Evolutionary conservation across 148 eudicot genomes (phyloP), one percentile per base, ranked within the genome.

Genomic region (Vaccinium darrowii): DNA sequence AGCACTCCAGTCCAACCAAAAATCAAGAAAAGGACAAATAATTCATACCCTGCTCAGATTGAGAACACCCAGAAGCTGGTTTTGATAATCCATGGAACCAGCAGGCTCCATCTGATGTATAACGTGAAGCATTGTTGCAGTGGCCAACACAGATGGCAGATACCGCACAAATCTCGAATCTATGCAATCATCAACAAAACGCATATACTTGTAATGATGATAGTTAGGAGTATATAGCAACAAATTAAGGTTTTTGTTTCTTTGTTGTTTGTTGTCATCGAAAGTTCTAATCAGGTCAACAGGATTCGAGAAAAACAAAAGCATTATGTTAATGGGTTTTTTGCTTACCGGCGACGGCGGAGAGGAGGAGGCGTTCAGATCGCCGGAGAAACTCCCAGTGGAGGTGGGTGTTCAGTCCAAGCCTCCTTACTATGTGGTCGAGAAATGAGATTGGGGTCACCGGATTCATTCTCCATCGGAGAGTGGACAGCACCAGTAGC

Each of bases 401-500:
- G 36, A 92, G 85, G 73, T 91, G 89, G 88, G 81, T 87, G 63
- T 90, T 94, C 36, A 94, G 90, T 65, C 94, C 94, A 78, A 93
- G 91, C 91, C 97, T 89, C 84, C 95, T 88, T 78, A 89, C 90
- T n/a, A 93, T 88, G 77, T 93, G 95, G 90, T 94, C 92, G 82
- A 96, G 88, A 87, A 93, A 96, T 8, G 98, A 92, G 4, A 96
- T 73, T 75, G 99, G 94, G 50, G 98, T 94, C 8, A 94, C 93
- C 39, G 95, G 93, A 83, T 93, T 91, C 99, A 96, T 96, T 88
- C 84, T 93, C 99, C 99, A 96, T 52, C 92, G 88, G 1, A 96
- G 89, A 5, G 93, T 86, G 13, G 99, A 88, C 52, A 96, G 88
- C 79, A 96, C 93, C 75, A 96, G 53, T 2, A 94, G 88, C 91